Evolutionary conservation across 495 filamentous ascomycete species (phyloP), one percentile per base, ranked within the genome.

Genomic region (Choiromyces venosus): DNA sequence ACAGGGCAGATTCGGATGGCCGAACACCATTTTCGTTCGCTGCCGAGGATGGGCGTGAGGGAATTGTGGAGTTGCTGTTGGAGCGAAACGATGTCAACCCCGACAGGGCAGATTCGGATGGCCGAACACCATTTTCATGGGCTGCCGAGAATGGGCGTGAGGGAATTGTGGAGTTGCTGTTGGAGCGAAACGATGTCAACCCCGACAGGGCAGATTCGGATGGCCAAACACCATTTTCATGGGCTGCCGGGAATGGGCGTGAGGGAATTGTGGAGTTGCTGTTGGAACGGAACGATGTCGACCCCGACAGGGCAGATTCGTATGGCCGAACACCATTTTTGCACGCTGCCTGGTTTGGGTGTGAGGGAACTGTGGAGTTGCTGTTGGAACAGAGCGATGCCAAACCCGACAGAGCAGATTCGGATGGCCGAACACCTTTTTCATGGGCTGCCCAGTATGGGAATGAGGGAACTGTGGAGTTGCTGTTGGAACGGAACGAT

Each of bases 41-140:
- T 25, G 81, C 81, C 42, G 46, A 73, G 65, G 76, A 70, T 2
- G 79, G 76, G 9, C 72, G 82, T 42, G 71, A 76, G 67, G 69
- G 37, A 29, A 74, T 82, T 38, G 76, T 84, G 8, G 72, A 78
- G 71, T 68, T 76, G 64, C 72, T 84, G n/a, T 76, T 74, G n/a
- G 4, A 21, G 18, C 68, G 67, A 6, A n/a, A 40, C 44, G 72
- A 71, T 52, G 72, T 74, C 25, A 38, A 74, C 29, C 44, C 52
- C 37, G 72, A 80, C 33, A 21, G 38, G 7, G 56, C 37, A 38
- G 64, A 74, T 21, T 46, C 7, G 9, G 66, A 75, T 39, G 73
- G 73, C 35, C 74, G 75, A 52, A 78, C 82, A 36, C 79, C 82
- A 56, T 74, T 83, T 0, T 82, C 75, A 21, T 76, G 71, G 71